Evolutionary conservation across 768 basidiomycete species (phyloP).

Genomic region (Hortiboletus flavorubellus): DNA sequence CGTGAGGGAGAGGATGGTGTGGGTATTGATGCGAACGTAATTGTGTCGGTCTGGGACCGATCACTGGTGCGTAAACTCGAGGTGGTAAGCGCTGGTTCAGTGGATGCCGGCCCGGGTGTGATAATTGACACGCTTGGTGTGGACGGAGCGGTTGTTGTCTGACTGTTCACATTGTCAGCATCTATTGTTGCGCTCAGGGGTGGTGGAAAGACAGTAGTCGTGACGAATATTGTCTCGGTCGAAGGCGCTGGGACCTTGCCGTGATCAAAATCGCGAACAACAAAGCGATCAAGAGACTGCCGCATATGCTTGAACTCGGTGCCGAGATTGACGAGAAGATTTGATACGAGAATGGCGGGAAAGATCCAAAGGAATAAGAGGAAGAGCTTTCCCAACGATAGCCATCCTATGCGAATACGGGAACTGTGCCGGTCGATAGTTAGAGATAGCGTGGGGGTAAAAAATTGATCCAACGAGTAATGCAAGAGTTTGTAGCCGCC

Average conservation of each 20-base stretch:
- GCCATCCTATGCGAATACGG: constrained; percentile 7
- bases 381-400: constrained; percentile 12
- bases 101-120: constrained; percentile 2
- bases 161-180: background rate
- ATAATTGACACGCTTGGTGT: constrained; percentile 8
- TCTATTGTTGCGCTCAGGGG: background rate
- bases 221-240: constrained; percentile 30
- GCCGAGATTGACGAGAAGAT: constrained; percentile 25
- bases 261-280: constrained; percentile 5
- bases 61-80: constrained; percentile 3
- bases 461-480: constrained; percentile 54
- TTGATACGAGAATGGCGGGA: constrained; percentile 15
- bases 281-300: constrained; percentile 23
- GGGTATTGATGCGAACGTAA: constrained; percentile 9
- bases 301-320: constrained; percentile 27
- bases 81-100: background rate
- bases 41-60: constrained; percentile 9
- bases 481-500: constrained; percentile 51
- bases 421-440: constrained; percentile 10
- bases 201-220: constrained; percentile 24
- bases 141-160: background rate
- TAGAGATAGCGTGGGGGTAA: constrained; percentile 53
- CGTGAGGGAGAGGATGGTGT: constrained; percentile 12
- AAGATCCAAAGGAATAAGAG: constrained; percentile 15
- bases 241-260: background rate